These are phyloP conservation scores for Calendula officinalis DNA, from an alignment of 129 eudicot species.

Conservation along the genomic window DNA sequence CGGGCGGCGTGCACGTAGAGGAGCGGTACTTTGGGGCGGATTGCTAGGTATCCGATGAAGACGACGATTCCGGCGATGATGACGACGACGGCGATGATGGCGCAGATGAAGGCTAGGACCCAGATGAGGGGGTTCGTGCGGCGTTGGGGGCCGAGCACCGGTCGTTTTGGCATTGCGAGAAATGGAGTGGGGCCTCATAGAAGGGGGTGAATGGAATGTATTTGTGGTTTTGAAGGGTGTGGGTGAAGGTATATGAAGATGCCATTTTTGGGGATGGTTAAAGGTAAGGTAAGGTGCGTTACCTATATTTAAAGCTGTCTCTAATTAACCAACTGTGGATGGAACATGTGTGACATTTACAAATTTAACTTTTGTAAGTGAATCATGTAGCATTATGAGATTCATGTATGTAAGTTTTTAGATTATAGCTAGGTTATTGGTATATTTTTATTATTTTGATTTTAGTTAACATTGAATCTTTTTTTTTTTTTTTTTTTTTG, in stretches of 20 bases:
- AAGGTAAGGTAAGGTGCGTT: constrained; percentile 19
- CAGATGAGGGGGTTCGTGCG: constrained; percentile 62
- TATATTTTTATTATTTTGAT: too few relatives aligned
- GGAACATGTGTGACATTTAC: too few relatives aligned
- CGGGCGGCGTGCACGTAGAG: constrained; percentile 48
- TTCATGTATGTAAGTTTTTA: too few relatives aligned
- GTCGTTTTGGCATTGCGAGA: constrained; percentile 40
- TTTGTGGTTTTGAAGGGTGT: constrained; percentile 22
- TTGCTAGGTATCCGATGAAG: constrained; percentile 51
- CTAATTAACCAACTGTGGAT: too few relatives aligned
- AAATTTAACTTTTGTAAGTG: too few relatives aligned
- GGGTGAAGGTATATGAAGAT: constrained; percentile 22
- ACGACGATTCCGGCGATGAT: constrained; percentile 55
- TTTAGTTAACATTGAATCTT: too few relatives aligned
- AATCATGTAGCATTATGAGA: too few relatives aligned
- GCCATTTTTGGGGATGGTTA: constrained; percentile 30
- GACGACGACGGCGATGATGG: constrained; percentile 42
- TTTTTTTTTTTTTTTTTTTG: too few relatives aligned
- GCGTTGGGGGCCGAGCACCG: constrained; percentile 24
- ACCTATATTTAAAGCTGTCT: constrained; percentile 15
- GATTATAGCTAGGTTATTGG: too few relatives aligned
- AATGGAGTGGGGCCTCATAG: constrained; percentile 24
- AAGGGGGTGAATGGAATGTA: constrained; percentile 22
- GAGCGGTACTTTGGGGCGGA: constrained; percentile 59
- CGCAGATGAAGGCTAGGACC: constrained; percentile 57